A percentile compares a stretch with the other conserved stretches of the same genome.
phyloP scores from a whole-genome alignment of 2,329 filamentous ascomycete species.

The Neonectria neomacrospora region DNA sequence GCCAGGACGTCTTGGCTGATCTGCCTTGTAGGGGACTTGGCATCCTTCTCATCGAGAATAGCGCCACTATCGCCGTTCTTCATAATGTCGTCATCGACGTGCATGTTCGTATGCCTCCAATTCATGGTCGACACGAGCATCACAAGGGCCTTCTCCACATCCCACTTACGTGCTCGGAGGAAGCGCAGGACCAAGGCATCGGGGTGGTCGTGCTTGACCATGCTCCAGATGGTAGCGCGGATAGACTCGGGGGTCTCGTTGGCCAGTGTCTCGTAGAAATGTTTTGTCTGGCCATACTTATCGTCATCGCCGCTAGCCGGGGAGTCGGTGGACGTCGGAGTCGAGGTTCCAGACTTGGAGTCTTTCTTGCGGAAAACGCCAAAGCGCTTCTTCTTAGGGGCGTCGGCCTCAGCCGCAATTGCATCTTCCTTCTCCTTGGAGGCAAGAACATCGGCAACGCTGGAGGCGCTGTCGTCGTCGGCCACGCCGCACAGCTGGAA shows the following conservation, averaged over 20 bases:
- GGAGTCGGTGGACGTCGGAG: conserved; percentile 53
- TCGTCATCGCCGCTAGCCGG: conserved; percentile 72
- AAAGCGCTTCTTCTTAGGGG: conserved; percentile 80
- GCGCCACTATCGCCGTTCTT: conserved; percentile 76
- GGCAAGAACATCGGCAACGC: conserved; percentile 35
- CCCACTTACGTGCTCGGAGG: conserved; percentile 54
- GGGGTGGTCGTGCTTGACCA: conserved; percentile 95
- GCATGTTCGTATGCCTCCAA: conserved; percentile 86
- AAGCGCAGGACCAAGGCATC: conserved; percentile 67
- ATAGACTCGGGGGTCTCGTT: conserved; percentile 82
- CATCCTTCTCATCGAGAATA: conserved; percentile 65
- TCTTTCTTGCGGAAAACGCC: conserved; percentile 74
- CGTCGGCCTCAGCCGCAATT: conserved; percentile 55
- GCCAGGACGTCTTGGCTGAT: conserved; percentile 79
- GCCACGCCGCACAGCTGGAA: conserved; percentile 79
- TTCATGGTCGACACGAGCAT: conserved; percentile 79
- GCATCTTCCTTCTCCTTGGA: conserved; percentile 37
- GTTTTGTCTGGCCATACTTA: conserved; percentile 91
- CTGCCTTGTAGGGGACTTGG: conserved; percentile 72
- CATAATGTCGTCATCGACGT: conserved; percentile 91
- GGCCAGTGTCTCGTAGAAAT: conserved; percentile 84
- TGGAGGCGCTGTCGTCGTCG: conserved; percentile 41
- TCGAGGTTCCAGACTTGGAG: conserved; percentile 50
- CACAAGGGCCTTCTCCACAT: conserved; percentile 52
- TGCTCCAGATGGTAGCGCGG: conserved; percentile 85